Percentiles rank a stretch among this genome's conserved stretches.
These are phyloP conservation scores for Xerocomus potaroensis DNA, from an alignment of 768 basidiomycete genomes.

Conservation along the genomic window DNA sequence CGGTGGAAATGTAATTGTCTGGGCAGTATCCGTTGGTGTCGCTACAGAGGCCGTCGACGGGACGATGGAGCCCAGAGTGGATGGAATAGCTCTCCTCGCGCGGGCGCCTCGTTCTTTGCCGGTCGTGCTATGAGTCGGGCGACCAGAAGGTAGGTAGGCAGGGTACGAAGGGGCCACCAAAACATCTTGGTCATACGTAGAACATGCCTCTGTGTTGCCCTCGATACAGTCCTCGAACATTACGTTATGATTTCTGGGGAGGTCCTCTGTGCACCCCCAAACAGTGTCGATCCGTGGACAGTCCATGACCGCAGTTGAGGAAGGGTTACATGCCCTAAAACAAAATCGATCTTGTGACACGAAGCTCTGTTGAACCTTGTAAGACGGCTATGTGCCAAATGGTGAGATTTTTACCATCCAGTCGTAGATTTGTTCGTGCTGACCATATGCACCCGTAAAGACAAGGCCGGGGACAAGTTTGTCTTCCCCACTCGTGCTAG, in stretches of 20 bases:
- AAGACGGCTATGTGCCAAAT: slow-evolving; percentile 6
- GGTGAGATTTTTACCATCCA: slow-evolving; percentile 52
- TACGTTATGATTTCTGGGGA: slow-evolving; percentile 46
- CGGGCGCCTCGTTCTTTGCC: slow-evolving; percentile 37
- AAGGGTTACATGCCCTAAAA: slow-evolving; percentile 64
- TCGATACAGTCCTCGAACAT: slow-evolving; percentile 49
- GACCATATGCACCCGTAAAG: slow-evolving; percentile 68
- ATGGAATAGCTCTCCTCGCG: slow-evolving; percentile 26
- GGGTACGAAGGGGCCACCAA: slow-evolving; percentile 52
- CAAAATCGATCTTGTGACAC: slow-evolving; percentile 60
- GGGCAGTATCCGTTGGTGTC: slow-evolving; percentile 1
- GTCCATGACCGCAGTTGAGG: slow-evolving; percentile 42
- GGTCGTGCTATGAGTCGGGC: slow-evolving; percentile 50
- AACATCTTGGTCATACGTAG: slow-evolving; percentile 63
- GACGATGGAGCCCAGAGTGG: slow-evolving; percentile 6
- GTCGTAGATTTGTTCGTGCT: slow-evolving; percentile 55
- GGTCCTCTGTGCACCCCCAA: slow-evolving; percentile 61
- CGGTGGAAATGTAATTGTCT: slow-evolving; percentile 9
- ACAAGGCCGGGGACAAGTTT: slow-evolving; percentile 66
- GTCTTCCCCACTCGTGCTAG: slow-evolving; percentile 53
- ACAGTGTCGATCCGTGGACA: slow-evolving; percentile 60
- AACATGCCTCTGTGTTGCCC: slow-evolving; percentile 50
- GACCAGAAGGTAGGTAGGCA: slow-evolving; percentile 55
- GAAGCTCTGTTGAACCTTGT: slow-evolving; percentile 46
- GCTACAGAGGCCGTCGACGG: background rate